A percentile compares a stretch with the other conserved stretches of the same genome.
Evolutionary conservation across 2,329 filamentous ascomycete species (phyloP).

Genomic region (Westerdykella sp.): DNA sequence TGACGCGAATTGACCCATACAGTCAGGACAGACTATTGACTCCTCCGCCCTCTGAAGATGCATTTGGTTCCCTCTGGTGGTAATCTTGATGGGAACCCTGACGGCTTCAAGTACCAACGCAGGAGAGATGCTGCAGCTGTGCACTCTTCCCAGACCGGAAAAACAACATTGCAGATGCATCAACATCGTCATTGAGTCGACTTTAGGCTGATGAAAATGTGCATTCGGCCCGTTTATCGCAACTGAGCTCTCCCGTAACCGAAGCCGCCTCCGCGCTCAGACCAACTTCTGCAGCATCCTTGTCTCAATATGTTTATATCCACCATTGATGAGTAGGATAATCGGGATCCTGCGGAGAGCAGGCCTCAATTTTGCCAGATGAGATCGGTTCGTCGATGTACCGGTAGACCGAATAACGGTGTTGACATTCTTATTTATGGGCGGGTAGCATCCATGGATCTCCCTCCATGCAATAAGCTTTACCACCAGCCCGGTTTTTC

Average conservation of each 20-base stretch:
- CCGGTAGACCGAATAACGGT: too few relatives aligned
- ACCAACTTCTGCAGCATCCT: slow-evolving; percentile 6
- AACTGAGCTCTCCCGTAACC: not conserved
- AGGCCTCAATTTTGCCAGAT: not conserved
- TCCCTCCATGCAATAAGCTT: not conserved
- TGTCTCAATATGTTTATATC: slow-evolving; percentile 9
- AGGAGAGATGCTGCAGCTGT: too few relatives aligned
- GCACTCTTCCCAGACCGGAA: too few relatives aligned
- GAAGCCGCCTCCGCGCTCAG: not conserved
- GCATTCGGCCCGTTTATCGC: not conserved
- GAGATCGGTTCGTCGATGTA: not conserved
- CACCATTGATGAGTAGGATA: too few relatives aligned
- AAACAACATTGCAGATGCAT: too few relatives aligned
- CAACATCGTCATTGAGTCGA: too few relatives aligned
- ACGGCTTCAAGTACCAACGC: too few relatives aligned
- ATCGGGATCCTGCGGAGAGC: slow-evolving; percentile 10
- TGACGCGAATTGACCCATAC: too few relatives aligned
- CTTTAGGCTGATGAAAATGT: not conserved
- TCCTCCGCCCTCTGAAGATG: too few relatives aligned
- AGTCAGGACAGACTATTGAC: too few relatives aligned
- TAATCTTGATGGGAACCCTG: too few relatives aligned
- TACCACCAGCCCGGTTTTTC: slow-evolving; percentile 8
- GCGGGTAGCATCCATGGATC: not conserved
- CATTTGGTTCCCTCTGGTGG: too few relatives aligned
- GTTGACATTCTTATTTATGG: slow-evolving; percentile 5